A percentile compares a stretch with the other conserved stretches of the same genome.
These are phyloP conservation scores for Anaeramoeba ignava DNA, from an alignment of 78 protist genomes.

Conservation along the genomic window DNA sequence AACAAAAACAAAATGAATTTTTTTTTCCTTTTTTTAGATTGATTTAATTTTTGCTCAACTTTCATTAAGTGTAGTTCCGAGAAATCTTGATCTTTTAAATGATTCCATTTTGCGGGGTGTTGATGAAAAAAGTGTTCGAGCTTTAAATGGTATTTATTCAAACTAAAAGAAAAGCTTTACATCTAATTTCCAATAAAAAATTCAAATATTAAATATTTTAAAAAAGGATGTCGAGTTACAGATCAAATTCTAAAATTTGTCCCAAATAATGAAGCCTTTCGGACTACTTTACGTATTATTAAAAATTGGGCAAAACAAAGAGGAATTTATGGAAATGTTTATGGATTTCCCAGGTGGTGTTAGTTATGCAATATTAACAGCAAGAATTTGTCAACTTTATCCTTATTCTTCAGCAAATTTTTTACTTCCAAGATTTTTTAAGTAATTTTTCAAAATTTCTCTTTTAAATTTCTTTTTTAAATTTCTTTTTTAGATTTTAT, in stretches of 20 bases:
- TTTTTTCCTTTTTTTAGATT: slow-evolving; percentile 23
- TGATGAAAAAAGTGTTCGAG: slow-evolving; percentile 34
- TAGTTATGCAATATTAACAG: slow-evolving; percentile 81
- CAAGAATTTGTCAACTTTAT: slow-evolving; percentile 80
- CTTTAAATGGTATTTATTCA: slow-evolving; percentile 5
- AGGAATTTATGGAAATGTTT: slow-evolving; percentile 69
- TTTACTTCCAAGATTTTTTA: slow-evolving; percentile 72
- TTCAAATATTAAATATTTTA: neutral
- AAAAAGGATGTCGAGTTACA: slow-evolving; percentile 73
- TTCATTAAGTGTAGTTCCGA: slow-evolving; percentile 34
- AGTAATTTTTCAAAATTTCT: too few species aligned
- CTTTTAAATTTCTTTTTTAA: too few species aligned
- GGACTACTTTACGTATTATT: slow-evolving; percentile 64
- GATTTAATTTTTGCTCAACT: slow-evolving; percentile 80
- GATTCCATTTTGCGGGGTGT: slow-evolving; percentile 32
- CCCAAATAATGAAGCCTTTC: slow-evolving; percentile 65
- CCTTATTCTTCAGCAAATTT: slow-evolving; percentile 71
- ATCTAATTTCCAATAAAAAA: neutral
- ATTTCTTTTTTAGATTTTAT: too few species aligned
- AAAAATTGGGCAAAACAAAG: slow-evolving; percentile 86
- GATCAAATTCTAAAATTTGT: slow-evolving; percentile 65
- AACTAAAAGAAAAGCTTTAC: slow-evolving; percentile 41
- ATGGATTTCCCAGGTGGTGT: slow-evolving; percentile 89
- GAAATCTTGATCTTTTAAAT: slow-evolving; percentile 46
- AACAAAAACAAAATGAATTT: neutral